Evolutionary conservation across 176 grass and related monocot genomes (phyloP).

Genomic region (Coix lacrymajobi): DNA sequence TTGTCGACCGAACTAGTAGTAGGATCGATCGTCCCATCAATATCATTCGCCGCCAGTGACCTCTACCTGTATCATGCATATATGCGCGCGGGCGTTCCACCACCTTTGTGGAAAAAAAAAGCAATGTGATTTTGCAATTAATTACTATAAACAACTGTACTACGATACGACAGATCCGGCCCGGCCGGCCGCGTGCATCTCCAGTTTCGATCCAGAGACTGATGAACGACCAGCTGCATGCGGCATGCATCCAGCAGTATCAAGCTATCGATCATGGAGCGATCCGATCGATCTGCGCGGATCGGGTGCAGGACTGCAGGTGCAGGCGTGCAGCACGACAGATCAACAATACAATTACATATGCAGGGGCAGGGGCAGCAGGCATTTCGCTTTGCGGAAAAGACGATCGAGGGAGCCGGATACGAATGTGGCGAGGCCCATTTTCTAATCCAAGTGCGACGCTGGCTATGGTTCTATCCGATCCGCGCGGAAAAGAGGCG

Average conservation of each 20-base stretch:
- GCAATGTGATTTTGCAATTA: background rate
- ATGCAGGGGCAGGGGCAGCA: background rate
- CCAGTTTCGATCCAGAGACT: background rate
- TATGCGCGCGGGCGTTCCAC: background rate
- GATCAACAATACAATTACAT: background rate
- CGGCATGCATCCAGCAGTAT: background rate
- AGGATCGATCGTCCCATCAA: background rate
- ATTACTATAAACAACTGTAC: background rate
- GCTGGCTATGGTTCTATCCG: slow-evolving; percentile 4
- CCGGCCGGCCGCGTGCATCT: background rate
- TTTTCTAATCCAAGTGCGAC: slow-evolving; percentile 41
- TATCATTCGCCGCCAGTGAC: background rate
- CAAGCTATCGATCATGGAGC: background rate
- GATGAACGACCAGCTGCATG: background rate
- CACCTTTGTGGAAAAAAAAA: background rate
- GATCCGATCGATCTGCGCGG: background rate
- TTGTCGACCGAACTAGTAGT: background rate
- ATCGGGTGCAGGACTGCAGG: background rate
- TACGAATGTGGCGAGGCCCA: background rate
- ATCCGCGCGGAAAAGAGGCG: background rate
- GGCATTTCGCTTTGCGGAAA: slow-evolving; percentile 3
- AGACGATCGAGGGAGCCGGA: background rate
- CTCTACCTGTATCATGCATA: background rate
- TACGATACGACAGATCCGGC: background rate
- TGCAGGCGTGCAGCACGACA: too few species aligned